A percentile compares a stretch with the other conserved stretches of the same genome.
These are phyloP conservation scores for Verticillium tricorpus DNA, from an alignment of 2,329 filamentous ascomycete genomes.

Conservation along the genomic window DNA sequence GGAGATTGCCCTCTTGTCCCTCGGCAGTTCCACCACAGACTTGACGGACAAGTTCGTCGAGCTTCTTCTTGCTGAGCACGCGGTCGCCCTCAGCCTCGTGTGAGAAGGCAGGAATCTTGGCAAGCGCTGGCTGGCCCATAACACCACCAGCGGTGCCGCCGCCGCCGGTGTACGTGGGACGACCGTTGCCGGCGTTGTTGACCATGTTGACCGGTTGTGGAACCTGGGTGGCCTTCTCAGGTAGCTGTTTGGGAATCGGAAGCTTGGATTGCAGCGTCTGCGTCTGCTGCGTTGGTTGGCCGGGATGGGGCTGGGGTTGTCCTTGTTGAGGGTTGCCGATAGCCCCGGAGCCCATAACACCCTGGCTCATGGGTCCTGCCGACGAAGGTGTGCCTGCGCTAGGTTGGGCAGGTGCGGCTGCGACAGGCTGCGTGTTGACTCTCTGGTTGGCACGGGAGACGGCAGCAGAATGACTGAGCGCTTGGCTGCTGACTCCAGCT, in stretches of 20 bases:
- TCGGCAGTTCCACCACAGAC: constrained; percentile 78
- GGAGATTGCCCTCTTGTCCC: constrained; percentile 66
- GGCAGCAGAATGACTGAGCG: constrained; percentile 46
- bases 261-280: constrained; percentile 56
- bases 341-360: constrained; percentile 25
- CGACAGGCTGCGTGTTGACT: constrained; percentile 15
- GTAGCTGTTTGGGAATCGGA: constrained; percentile 77
- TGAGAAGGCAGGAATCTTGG: constrained; percentile 76
- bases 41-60: constrained; percentile 91
- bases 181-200: constrained; percentile 56
- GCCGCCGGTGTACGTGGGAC: constrained; percentile 81
- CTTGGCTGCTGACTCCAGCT: constrained; percentile 30
- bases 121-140: constrained; percentile 80
- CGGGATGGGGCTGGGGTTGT: constrained; percentile 45
- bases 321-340: constrained; percentile 25
- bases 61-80: constrained; percentile 94
- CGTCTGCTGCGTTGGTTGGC: constrained; percentile 31
- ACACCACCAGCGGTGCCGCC: constrained; percentile 73
- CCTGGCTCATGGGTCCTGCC: constrained; percentile 23
- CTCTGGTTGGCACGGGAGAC: constrained; percentile 43
- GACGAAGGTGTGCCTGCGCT: constrained; percentile 24
- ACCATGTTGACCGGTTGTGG: constrained; percentile 70
- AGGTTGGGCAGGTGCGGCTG: constrained; percentile 27
- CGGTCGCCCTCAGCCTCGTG: constrained; percentile 90
- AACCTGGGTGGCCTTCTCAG: constrained; percentile 60